phyloP scores from a whole-genome alignment of 257 asterid genomes.

The Cruciata laevipes region DNA sequence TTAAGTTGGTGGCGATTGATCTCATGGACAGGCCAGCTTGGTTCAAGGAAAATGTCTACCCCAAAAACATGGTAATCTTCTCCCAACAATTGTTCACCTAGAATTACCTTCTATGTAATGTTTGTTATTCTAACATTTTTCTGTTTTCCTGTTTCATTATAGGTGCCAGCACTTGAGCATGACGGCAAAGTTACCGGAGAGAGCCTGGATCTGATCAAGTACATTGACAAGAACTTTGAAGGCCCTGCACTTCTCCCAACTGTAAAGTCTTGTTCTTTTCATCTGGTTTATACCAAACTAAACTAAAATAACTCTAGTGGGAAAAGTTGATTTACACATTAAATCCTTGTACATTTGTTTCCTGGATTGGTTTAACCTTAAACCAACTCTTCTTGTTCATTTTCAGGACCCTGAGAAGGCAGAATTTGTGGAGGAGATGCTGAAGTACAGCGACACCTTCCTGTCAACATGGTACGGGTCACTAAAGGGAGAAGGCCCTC shows the following conservation, averaged over 20 bases:
- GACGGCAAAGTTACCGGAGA: constrained; percentile 50
- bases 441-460: constrained; percentile 42
- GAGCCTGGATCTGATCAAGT: constrained; percentile 50
- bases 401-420: constrained; percentile 42
- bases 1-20: constrained; percentile 45
- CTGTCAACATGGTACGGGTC: constrained; percentile 24
- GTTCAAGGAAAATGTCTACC: constrained; percentile 52
- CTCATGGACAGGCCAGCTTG: constrained; percentile 52
- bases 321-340: no score
- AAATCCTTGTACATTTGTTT: no score
- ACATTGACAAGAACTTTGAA: constrained; percentile 44
- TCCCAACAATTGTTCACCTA: neutral
- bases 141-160: neutral
- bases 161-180: constrained; percentile 68
- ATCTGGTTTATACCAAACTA: neutral
- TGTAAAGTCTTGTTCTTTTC: constrained; percentile 22
- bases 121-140: neutral
- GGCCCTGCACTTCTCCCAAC: constrained; percentile 45
- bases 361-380: no score
- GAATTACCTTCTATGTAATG: neutral
- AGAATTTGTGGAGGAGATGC: constrained; percentile 51
- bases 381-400: neutral
- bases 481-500: constrained; percentile 41
- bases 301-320: neutral
- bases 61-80: constrained; percentile 45